Evolutionary conservation across 2,329 filamentous ascomycete genomes (phyloP).

Genomic region (Colletotrichum simmondsii): DNA sequence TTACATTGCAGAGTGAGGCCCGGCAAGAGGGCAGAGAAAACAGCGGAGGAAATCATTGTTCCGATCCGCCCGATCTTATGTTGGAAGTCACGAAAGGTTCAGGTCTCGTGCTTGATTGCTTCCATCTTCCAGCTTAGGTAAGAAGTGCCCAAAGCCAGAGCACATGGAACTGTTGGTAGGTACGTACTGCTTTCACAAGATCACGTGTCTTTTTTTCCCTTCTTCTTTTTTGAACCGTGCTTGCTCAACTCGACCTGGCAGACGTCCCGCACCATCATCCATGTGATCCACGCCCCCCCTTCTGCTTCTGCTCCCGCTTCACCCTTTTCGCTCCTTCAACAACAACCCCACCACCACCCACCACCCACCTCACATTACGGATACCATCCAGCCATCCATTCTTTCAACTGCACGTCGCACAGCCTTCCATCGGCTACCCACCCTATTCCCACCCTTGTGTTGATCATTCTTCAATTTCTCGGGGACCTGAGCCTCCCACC

Average conservation of each 20-base stretch:
- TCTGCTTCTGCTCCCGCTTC: not conserved
- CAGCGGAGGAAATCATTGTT: too few species aligned
- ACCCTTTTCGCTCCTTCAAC: not conserved
- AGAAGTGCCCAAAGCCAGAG: too few species aligned
- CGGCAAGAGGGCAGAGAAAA: too few species aligned
- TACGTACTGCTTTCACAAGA: not conserved
- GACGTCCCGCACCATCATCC: not conserved
- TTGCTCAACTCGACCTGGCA: not conserved
- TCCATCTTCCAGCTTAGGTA: too few species aligned
- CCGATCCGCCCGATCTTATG: too few species aligned
- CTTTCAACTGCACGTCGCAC: not conserved
- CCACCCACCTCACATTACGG: not conserved
- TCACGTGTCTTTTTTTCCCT: not conserved
- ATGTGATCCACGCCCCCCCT: not conserved
- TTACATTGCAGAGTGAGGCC: not conserved
- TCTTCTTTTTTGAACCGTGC: not conserved
- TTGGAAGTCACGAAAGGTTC: too few species aligned
- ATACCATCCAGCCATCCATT: not conserved
- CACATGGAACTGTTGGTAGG: too few species aligned
- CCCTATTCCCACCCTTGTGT: constrained; percentile 18
- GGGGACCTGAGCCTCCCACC: constrained; percentile 12
- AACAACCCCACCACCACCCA: not conserved
- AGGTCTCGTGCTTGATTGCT: too few species aligned
- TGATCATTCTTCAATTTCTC: constrained; percentile 27
- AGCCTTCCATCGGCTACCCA: constrained; percentile 2